phyloP scores from a whole-genome alignment of 257 asterid species.

The Paulownia fortunei region DNA sequence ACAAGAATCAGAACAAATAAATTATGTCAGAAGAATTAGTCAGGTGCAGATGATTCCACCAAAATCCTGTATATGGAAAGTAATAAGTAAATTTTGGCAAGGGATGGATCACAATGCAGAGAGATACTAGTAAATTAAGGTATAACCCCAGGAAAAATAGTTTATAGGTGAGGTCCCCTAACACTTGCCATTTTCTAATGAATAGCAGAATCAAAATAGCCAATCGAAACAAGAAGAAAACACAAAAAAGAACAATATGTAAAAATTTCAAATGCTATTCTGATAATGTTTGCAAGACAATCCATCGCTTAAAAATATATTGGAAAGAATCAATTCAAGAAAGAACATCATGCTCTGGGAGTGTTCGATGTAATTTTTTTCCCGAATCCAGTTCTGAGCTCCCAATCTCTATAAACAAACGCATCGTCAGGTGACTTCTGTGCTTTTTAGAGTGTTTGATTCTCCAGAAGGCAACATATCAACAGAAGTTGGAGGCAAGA shows the following conservation, averaged over 20 bases:
- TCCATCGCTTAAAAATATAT: background rate
- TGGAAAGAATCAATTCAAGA: constrained; percentile 1
- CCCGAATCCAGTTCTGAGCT: background rate
- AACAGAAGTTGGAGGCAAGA: background rate
- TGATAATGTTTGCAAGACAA: background rate
- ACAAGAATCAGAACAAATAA: constrained; percentile 33
- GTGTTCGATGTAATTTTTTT: background rate
- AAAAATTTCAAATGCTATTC: background rate
- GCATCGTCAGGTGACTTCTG: background rate
- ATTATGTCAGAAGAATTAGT: constrained; percentile 13
- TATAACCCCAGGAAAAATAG: background rate
- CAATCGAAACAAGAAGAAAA: background rate
- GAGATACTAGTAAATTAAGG: background rate
- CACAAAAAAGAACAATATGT: background rate
- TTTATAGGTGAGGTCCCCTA: background rate
- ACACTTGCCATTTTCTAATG: constrained; percentile 4
- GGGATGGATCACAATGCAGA: background rate
- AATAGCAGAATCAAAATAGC: background rate
- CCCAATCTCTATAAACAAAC: background rate
- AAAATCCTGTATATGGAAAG: background rate
- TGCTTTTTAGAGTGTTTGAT: background rate
- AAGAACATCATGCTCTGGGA: background rate
- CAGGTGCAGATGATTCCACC: constrained; percentile 7
- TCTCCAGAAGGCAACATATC: background rate
- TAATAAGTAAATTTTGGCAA: background rate